Base-by-base conservation (phyloP, 2,329 filamentous ascomycete genomes). In the Dothideomycetes sp. region DNA sequence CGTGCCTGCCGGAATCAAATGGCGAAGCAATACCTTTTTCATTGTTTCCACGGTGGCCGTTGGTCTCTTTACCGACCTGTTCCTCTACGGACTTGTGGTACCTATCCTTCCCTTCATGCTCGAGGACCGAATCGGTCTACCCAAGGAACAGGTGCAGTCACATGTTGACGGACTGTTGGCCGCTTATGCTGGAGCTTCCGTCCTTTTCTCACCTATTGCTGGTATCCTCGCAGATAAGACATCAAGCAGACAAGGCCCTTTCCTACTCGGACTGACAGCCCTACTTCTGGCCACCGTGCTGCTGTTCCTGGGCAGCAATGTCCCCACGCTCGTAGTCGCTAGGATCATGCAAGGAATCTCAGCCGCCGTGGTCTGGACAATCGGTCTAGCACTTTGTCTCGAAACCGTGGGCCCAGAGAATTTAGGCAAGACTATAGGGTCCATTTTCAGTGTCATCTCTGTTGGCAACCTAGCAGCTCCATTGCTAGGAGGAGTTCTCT, bases 361-460 rank as follows among this genome's bases (percentile, higher is more conserved):
- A 41, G 72, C 65, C 5, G 74, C 71, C 0, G 64, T 78, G 22
- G 74, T 80, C 0, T 77, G 74, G 68, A 76, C 72, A 0, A 69
- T 75, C 8, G 72, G 75, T 1, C 57, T 79, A 9, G 72, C 76
- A 1, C 62, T 80, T 45, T 64, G 75, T 27, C 59, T 76, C 4
- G 76, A 80, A 51, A 76, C 75, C 0, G 74, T 80, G 5, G 64
- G 69, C 0, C 64, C 61, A 2, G 62, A 71, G 35, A 72, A 75
- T 33, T 53, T 81, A 25, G 78, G 76, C 2, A 77, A 76, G 53
- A 72, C 71, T 1, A 72, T 81, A 51, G 77, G 77, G 11, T 69
- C 70, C 58, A 71, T 78, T 6, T 77, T 76, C 54, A 72, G 71
- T 45, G 70, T 80, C 46, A 71, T 78, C 37, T 71, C 70, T 0